phyloP scores from a whole-genome alignment of 1,284 basidiomycete species.

The Ustilago curta region DNA sequence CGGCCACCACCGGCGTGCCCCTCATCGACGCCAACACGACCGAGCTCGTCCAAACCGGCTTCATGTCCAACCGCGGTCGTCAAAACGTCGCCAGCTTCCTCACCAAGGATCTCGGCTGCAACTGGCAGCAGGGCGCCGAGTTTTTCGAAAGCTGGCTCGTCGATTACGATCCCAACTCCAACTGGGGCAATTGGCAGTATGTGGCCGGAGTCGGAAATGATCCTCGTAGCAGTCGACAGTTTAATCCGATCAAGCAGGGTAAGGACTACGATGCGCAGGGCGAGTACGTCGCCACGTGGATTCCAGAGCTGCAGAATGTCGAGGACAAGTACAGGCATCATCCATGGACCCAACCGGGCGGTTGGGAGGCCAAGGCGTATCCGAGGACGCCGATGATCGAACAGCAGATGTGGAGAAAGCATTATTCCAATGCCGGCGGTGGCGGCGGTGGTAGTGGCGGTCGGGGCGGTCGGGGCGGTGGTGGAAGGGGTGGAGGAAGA shows the following conservation, averaged over 20 bases:
- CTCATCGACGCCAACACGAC: conserved; percentile 64
- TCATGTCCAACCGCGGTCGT: conserved; percentile 72
- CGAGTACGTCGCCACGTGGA: conserved; percentile 56
- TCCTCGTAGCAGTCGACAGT: conserved; percentile 57
- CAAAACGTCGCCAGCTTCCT: conserved; percentile 62
- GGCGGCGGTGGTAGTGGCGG: conserved; percentile 68
- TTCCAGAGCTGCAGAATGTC: conserved; percentile 33
- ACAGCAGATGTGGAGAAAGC: conserved; percentile 57
- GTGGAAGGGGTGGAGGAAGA: conserved; percentile 67
- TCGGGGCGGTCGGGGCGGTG: conserved; percentile 70
- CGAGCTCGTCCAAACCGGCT: conserved; percentile 69
- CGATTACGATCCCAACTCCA: conserved; percentile 58
- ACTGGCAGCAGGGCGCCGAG: conserved; percentile 61
- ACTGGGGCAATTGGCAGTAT: conserved; percentile 64
- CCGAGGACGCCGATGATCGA: conserved; percentile 54
- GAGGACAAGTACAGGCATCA: conserved; percentile 38
- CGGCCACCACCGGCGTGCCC: conserved; percentile 55
- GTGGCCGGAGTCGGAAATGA: conserved; percentile 65
- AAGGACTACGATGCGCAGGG: conserved; percentile 58
- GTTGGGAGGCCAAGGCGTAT: conserved; percentile 25
- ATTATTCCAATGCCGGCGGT: conserved; percentile 43
- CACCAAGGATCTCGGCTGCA: conserved; percentile 60
- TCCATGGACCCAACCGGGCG: conserved; percentile 46
- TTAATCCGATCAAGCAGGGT: conserved; percentile 64
- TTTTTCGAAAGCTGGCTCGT: conserved; percentile 57